Evolutionary conservation across 192 early-diverging fungal species (phyloP).

Genomic region (Entomortierella parvispora): DNA sequence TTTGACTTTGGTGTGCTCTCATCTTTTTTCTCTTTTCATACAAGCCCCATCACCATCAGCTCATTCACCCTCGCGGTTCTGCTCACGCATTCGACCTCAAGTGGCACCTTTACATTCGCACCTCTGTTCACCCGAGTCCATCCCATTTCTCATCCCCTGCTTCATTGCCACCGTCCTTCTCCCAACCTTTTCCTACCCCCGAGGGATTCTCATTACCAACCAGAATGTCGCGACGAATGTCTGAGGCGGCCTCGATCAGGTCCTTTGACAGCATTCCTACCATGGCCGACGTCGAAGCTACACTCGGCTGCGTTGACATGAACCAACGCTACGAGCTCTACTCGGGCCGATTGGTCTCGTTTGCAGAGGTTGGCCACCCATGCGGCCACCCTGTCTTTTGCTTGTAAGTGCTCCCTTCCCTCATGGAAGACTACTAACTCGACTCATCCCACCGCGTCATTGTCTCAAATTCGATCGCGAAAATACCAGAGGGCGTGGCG

Average conservation of each 20-base stretch:
- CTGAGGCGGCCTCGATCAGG: conserved; percentile 37
- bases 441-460: background rate
- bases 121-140: too few species aligned
- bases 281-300: conserved; percentile 50
- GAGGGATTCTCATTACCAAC: background rate
- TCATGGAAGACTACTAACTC: background rate
- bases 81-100: background rate
- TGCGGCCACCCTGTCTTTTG: conserved; percentile 55
- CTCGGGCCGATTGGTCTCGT: conserved; percentile 51
- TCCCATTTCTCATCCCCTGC: background rate
- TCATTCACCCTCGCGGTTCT: background rate
- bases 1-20: background rate
- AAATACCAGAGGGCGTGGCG: too few species aligned
- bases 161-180: too few species aligned
- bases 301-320: conserved; percentile 49
- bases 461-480: too few species aligned
- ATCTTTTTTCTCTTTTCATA: background rate
- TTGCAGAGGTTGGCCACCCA: conserved; percentile 55
- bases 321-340: conserved; percentile 55
- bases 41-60: background rate
- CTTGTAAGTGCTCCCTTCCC: conserved; percentile 25
- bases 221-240: conserved; percentile 50
- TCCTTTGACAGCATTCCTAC: conserved; percentile 53
- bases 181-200: too few species aligned
- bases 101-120: too few species aligned